Percentiles rank a stretch among this genome's conserved stretches.
phyloP scores from a whole-genome alignment of 2,329 filamentous ascomycete species.

The Microdochium trichocladiopsis region DNA sequence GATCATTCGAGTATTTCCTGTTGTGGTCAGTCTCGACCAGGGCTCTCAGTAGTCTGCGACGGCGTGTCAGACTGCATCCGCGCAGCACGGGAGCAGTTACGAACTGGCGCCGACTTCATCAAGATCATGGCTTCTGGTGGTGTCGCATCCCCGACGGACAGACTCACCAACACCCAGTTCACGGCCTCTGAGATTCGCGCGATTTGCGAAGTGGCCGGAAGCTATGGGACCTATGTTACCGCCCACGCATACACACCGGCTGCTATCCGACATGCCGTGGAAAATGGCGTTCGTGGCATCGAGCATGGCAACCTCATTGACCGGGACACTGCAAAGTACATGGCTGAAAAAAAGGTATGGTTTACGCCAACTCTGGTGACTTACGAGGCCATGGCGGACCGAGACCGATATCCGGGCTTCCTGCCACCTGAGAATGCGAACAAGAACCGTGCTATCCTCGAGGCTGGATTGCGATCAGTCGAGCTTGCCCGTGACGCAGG shows the following conservation, averaged over 20 bases:
- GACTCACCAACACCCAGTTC: constrained; percentile 47
- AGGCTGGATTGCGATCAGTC: constrained; percentile 1
- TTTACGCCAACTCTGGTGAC: constrained; percentile 43
- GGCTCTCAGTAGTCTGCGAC: constrained; percentile 39
- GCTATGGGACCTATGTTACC: constrained; percentile 45
- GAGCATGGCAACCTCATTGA: constrained; percentile 28
- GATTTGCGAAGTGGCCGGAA: constrained; percentile 40
- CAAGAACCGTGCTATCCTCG: constrained; percentile 6
- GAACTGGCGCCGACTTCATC: constrained; percentile 51
- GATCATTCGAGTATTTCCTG: constrained; percentile 28
- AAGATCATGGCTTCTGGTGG: constrained; percentile 56
- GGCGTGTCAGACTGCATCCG: constrained; percentile 47
- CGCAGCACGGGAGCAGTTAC: constrained; percentile 44
- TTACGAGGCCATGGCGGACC: constrained; percentile 33
- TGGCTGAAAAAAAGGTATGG: constrained; percentile 35
- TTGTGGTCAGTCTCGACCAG: constrained; percentile 31
- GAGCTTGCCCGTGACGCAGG: constrained; percentile 32
- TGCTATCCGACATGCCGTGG: constrained; percentile 46
- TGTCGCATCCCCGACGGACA: constrained; percentile 48
- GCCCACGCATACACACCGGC: constrained; percentile 49
- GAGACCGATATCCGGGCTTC: constrained; percentile 27
- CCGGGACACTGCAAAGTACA: constrained; percentile 28
- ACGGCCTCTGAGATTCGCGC: constrained; percentile 47
- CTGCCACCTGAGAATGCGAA: constrained; percentile 23
- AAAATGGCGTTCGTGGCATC: constrained; percentile 44